Evolutionary conservation across 108 stramenopile species (phyloP).

Genomic region (Fragilaria radians): DNA sequence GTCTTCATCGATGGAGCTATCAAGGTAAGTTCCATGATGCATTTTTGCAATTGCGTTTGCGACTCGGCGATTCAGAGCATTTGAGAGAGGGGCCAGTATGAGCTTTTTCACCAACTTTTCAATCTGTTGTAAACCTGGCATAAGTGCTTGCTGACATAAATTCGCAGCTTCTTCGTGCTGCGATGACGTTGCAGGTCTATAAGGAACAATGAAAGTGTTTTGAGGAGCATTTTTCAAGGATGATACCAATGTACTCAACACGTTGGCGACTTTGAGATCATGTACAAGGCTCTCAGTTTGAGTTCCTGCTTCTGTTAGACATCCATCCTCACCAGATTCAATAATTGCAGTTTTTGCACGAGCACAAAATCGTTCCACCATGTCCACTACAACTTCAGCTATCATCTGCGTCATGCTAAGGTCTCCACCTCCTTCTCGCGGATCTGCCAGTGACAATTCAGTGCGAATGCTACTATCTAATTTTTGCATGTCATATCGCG

Average conservation of each 20-base stretch:
- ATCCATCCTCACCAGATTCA: conserved; percentile 42
- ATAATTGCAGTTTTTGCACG: conserved; percentile 62
- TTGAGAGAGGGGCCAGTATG: conserved; percentile 59
- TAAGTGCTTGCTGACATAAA: conserved; percentile 52
- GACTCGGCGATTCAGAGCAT: conserved; percentile 56
- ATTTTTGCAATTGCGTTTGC: conserved; percentile 55
- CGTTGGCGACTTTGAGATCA: conserved; percentile 67
- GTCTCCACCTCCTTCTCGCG: conserved; percentile 80
- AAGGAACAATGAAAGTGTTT: conserved; percentile 77
- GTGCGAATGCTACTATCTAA: conserved; percentile 70
- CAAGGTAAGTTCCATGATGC: conserved; percentile 66
- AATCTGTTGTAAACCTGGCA: conserved; percentile 64
- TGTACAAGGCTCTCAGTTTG: conserved; percentile 63
- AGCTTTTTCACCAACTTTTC: conserved; percentile 55
- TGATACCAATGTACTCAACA: conserved; percentile 41
- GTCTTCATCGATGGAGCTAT: conserved; percentile 9
- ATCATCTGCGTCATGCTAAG: conserved; percentile 68
- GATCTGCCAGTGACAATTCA: conserved; percentile 75
- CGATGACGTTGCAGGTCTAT: conserved; percentile 65
- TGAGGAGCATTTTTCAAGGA: conserved; percentile 61
- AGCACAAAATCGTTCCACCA: conserved; percentile 65
- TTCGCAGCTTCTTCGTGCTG: conserved; percentile 79
- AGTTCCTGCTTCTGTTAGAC: conserved; percentile 33
- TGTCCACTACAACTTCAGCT: conserved; percentile 55
- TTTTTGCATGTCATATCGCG: conserved; percentile 73